These are phyloP conservation scores for Backusella luteola DNA, from an alignment of 192 early-diverging fungal species.

Conservation along the genomic window DNA sequence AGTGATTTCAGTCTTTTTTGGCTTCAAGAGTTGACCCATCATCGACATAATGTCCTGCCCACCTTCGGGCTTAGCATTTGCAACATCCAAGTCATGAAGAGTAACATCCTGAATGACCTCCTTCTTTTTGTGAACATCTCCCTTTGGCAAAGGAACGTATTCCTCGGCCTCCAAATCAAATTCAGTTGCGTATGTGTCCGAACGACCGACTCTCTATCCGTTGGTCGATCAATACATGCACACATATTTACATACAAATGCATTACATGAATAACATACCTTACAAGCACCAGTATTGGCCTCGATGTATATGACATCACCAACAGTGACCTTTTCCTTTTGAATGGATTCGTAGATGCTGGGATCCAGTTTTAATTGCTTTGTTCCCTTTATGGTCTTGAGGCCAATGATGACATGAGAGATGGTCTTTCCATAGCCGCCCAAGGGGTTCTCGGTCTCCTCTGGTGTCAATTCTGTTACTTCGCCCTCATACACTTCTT, in stretches of 20 bases:
- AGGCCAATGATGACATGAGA: constrained; percentile 95
- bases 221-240: not conserved
- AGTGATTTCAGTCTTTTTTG: constrained; percentile 99
- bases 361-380: constrained; percentile 95
- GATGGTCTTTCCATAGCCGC: constrained; percentile 96
- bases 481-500: constrained; percentile 99
- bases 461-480: constrained; percentile 96
- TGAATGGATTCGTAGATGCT: constrained; percentile 96
- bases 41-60: constrained; percentile 98
- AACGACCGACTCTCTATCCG: constrained; percentile 87
- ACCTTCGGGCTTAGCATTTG: constrained; percentile 94
- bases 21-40: constrained; percentile 98
- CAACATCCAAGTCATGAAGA: constrained; percentile 95
- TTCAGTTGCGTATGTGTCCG: constrained; percentile 98
- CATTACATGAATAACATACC: constrained; percentile 31
- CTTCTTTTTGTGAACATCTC: constrained; percentile 99
- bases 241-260: too few relatives aligned
- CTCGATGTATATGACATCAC: constrained; percentile 99
- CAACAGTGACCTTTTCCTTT: constrained; percentile 94
- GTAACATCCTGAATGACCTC: constrained; percentile 98
- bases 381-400: constrained; percentile 98
- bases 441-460: constrained; percentile 96
- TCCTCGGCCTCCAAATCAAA: constrained; percentile 98
- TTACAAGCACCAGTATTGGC: constrained; percentile 97
- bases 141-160: constrained; percentile 97